These are phyloP conservation scores for Yamadazyma aaseri DNA, from an alignment of 1,139 yeast species.

Conservation along the genomic window DNA sequence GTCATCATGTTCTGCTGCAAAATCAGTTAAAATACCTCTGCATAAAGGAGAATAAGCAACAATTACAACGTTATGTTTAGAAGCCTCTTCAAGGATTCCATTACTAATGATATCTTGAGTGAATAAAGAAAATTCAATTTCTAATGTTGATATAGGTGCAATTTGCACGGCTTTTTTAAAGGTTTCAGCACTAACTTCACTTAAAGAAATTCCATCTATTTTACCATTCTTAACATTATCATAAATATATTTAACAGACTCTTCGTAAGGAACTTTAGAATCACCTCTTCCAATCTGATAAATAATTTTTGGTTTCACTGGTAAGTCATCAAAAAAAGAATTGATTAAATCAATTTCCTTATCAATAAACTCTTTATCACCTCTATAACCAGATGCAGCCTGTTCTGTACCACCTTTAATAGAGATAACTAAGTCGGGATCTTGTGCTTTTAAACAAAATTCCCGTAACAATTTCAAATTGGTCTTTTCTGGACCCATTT, in stretches of 20 bases:
- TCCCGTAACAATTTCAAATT: slow-evolving; percentile 48
- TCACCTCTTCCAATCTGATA: slow-evolving; percentile 74
- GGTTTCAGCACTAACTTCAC: slow-evolving; percentile 66
- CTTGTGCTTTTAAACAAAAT: slow-evolving; percentile 50
- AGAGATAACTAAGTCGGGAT: slow-evolving; percentile 48
- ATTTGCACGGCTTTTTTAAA: slow-evolving; percentile 53
- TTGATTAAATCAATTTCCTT: slow-evolving; percentile 51
- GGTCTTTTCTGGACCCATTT: slow-evolving; percentile 45
- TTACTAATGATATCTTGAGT: slow-evolving; percentile 57
- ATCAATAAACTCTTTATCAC: slow-evolving; percentile 46
- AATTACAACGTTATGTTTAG: slow-evolving; percentile 53
- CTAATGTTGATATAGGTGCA: slow-evolving; percentile 62
- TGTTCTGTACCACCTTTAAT: slow-evolving; percentile 57
- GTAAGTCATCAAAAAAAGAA: slow-evolving; percentile 34
- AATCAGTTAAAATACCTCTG: slow-evolving; percentile 74
- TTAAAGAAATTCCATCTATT: slow-evolving; percentile 65
- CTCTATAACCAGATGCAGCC: slow-evolving; percentile 41
- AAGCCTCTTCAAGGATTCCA: slow-evolving; percentile 59
- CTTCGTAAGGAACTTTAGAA: slow-evolving; percentile 43
- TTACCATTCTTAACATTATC: slow-evolving; percentile 54
- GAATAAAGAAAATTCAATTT: slow-evolving; percentile 71
- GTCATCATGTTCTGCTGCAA: slow-evolving; percentile 36
- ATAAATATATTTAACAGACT: slow-evolving; percentile 49
- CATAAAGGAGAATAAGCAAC: slow-evolving; percentile 82
- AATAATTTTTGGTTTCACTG: slow-evolving; percentile 45